phyloP scores from a whole-genome alignment of 2,329 filamentous ascomycete genomes.

The Colletotrichum sp. region DNA sequence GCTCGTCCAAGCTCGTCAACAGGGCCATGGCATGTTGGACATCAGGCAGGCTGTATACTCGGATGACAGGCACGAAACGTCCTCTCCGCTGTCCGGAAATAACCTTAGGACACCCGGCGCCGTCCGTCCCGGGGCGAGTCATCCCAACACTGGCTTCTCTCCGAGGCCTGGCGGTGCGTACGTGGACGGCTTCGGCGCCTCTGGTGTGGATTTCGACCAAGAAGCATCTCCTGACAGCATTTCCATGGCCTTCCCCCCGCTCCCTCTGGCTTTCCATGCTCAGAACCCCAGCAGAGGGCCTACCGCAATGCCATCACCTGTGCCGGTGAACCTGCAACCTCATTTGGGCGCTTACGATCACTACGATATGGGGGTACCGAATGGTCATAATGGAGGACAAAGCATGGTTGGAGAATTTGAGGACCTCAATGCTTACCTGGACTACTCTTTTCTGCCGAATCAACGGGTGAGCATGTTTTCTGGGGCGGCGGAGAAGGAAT shows the following conservation, averaged over 20 bases:
- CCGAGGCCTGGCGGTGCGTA: background rate
- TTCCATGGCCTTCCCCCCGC: conserved; percentile 36
- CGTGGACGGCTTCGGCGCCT: background rate
- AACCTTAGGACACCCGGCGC: background rate
- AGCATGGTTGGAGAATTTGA: conserved; percentile 10
- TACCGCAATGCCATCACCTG: conserved; percentile 16
- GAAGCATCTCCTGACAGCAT: conserved; percentile 25
- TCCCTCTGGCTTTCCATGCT: conserved; percentile 33
- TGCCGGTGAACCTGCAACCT: background rate
- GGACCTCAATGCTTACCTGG: conserved; percentile 27
- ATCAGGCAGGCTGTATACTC: conserved; percentile 38
- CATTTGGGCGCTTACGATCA: background rate
- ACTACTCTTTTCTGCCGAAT: conserved; percentile 27
- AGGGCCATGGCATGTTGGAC: conserved; percentile 31
- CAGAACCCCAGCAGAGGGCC: conserved; percentile 16
- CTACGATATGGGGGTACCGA: background rate
- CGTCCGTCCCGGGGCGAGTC: background rate
- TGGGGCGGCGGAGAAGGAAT: background rate
- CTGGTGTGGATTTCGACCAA: conserved; percentile 10
- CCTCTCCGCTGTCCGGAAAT: background rate
- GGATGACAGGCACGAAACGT: conserved; percentile 23
- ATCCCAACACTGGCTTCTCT: background rate
- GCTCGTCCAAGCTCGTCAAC: conserved; percentile 30
- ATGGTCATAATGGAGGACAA: background rate
- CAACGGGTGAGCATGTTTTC: conserved; percentile 31